Percentiles rank a stretch among this genome's conserved stretches.
phyloP scores from a whole-genome alignment of 768 basidiomycete species.

The Hortiboletus flavorubellus region DNA sequence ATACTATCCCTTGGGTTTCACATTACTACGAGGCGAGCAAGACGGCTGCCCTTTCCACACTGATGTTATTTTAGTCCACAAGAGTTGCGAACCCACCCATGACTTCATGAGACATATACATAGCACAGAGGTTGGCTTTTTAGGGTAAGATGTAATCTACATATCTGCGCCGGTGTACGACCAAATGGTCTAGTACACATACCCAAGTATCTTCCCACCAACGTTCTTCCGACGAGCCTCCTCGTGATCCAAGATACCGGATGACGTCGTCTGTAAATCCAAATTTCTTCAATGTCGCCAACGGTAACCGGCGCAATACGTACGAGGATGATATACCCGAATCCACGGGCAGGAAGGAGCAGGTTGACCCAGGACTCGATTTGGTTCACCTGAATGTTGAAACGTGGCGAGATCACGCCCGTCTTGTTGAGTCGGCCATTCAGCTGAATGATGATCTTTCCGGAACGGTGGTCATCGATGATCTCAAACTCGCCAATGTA shows the following conservation, averaged over 20 bases:
- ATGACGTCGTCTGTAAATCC: slow-evolving; percentile 78
- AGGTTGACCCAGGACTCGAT: slow-evolving; percentile 98
- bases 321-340: slow-evolving; percentile 94
- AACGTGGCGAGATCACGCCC: slow-evolving; percentile 99
- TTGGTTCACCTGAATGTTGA: slow-evolving; percentile 90
- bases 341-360: slow-evolving; percentile 92
- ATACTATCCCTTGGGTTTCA: no score
- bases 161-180: slow-evolving; percentile 8
- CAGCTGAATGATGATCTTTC: slow-evolving; percentile 97
- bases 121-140: slow-evolving; percentile 8
- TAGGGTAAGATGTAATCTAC: slow-evolving; percentile 22
- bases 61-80: no score
- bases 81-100: no score
- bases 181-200: slow-evolving; percentile 66
- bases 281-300: not conserved
- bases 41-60: no score
- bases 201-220: slow-evolving; percentile 92
- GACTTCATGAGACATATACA: not conserved
- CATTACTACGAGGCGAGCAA: no score
- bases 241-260: slow-evolving; percentile 98
- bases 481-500: slow-evolving; percentile 99
- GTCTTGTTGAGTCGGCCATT: slow-evolving; percentile 99
- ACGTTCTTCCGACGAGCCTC: slow-evolving; percentile 98
- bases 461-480: slow-evolving; percentile 97
- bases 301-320: slow-evolving; percentile 25